phyloP scores from a whole-genome alignment of 768 basidiomycete genomes.

The Plicaturopsis crispa region DNA sequence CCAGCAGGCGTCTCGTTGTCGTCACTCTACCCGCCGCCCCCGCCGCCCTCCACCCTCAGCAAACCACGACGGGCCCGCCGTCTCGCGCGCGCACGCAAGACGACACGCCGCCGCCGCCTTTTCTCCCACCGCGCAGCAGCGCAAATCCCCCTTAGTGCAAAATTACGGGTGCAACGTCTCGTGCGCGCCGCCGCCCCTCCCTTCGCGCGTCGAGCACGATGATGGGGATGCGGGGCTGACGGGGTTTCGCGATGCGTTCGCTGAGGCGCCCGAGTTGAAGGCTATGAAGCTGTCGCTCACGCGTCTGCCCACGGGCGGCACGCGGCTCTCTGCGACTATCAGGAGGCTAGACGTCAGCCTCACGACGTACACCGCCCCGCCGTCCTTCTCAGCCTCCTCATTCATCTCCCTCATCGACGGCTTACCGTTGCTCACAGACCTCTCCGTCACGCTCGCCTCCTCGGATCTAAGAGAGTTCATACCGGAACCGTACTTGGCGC shows the following conservation, averaged over 20 bases:
- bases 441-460: constrained; percentile 33
- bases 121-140: no score
- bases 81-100: no score
- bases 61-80: no score
- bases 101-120: no score
- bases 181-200: constrained; percentile 27
- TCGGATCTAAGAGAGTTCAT: constrained; percentile 17
- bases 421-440: constrained; percentile 29
- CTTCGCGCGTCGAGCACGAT: constrained; percentile 22
- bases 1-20: no score
- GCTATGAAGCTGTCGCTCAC: neutral
- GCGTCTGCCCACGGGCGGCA: neutral
- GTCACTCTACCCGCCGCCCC: no score
- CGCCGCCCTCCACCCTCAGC: no score
- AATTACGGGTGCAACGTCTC: constrained; percentile 32
- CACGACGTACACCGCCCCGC: neutral
- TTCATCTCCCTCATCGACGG: constrained; percentile 24
- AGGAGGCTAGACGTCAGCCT: neutral
- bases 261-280: constrained; percentile 16
- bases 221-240: constrained; percentile 12
- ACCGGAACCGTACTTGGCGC: constrained; percentile 5
- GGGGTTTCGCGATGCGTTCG: constrained; percentile 17
- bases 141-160: no score
- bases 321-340: neutral
- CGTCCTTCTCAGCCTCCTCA: constrained; percentile 12